phyloP scores from a whole-genome alignment of 2,329 filamentous ascomycete species.

The Dothistroma pini region DNA sequence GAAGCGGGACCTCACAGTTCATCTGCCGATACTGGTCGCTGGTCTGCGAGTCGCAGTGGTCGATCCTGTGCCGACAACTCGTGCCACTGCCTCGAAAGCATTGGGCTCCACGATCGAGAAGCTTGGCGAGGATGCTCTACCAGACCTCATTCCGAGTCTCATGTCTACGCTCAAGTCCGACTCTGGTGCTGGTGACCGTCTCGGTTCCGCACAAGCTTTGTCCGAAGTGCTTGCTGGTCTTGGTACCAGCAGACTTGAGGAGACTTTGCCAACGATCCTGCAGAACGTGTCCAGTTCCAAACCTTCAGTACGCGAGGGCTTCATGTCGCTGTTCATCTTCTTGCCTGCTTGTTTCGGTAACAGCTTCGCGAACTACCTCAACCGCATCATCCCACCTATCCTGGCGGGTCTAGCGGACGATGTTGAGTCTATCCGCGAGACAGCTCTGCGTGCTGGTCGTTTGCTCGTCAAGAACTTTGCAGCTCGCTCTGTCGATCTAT shows the following conservation, averaged over 20 bases:
- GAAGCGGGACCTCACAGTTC: slow-evolving; percentile 85
- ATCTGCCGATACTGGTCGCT: slow-evolving; percentile 87
- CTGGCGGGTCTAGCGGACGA: slow-evolving; percentile 92
- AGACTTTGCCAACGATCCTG: slow-evolving; percentile 91
- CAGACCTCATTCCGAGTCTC: slow-evolving; percentile 93
- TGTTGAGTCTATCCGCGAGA: slow-evolving; percentile 92
- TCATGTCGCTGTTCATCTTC: slow-evolving; percentile 99
- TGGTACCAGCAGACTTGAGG: slow-evolving; percentile 86
- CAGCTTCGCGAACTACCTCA: slow-evolving; percentile 94
- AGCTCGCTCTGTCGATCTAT: slow-evolving; percentile 85
- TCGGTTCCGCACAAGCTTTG: slow-evolving; percentile 94
- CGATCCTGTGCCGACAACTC: slow-evolving; percentile 92
- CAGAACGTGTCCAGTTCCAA: slow-evolving; percentile 94
- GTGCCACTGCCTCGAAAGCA: slow-evolving; percentile 92
- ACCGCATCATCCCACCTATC: slow-evolving; percentile 92
- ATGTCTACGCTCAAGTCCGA: slow-evolving; percentile 98
- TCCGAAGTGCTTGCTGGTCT: slow-evolving; percentile 94
- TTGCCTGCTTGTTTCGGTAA: slow-evolving; percentile 98
- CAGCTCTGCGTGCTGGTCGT: slow-evolving; percentile 87
- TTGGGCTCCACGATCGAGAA: slow-evolving; percentile 97
- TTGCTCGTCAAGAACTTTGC: slow-evolving; percentile 98
- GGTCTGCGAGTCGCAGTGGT: slow-evolving; percentile 86
- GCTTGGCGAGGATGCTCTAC: slow-evolving; percentile 91
- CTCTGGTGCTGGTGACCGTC: slow-evolving; percentile 88
- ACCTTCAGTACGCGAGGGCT: slow-evolving; percentile 87